Base-by-base conservation (phyloP, 2,329 filamentous ascomycete genomes). In the Botrytis tulipae region DNA sequence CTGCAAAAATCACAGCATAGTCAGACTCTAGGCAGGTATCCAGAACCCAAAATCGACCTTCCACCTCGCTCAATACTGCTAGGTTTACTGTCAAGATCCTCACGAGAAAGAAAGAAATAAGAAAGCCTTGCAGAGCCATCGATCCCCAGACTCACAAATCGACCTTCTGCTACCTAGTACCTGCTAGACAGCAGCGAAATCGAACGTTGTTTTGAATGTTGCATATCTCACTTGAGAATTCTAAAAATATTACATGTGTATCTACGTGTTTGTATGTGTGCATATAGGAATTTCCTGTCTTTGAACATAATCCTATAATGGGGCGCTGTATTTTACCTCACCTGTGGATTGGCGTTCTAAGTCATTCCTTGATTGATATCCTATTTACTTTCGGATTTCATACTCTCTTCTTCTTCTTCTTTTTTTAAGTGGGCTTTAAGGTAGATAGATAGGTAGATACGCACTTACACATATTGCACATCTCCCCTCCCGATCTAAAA, bases 341-440 rank as follows among this genome's bases (percentile, higher is more conserved):
- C 12, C 25, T 54, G 48, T n/a, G 8, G 12, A 14, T 54, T 6
- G 3, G 25, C 12, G 14, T 54, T 54, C 16, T n/a, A 7, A 3
- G 4, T n/a, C 12, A 7, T 54, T 7, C 5, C 4, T 54, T n/a
- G 25, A 16, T 16, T 54, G 0, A 6, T 14, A 14, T n/a, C 0
- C 22, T 6, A 14, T 12, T 6, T 51, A 14, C 10, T 54, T 6
- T 54, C 40, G 4, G 14, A 42, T 42, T 42, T 42, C 40, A 4
- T 16, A 16, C 40, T 42, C 14, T 42, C 12, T 42, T 42, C 5
- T 12, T 42, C 40, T 42, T n/a, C n/a, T n/a, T n/a, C n/a, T n/a
- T n/a, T 42, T 42, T 42, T 42, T 14, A 16, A 42, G 40, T 42
- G 40, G 40, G 16, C 12, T 42, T 42, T 4, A 42, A 16, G 40